Base-by-base conservation (phyloP, 192 early-diverging fungal species). In the Backusella circina region DNA sequence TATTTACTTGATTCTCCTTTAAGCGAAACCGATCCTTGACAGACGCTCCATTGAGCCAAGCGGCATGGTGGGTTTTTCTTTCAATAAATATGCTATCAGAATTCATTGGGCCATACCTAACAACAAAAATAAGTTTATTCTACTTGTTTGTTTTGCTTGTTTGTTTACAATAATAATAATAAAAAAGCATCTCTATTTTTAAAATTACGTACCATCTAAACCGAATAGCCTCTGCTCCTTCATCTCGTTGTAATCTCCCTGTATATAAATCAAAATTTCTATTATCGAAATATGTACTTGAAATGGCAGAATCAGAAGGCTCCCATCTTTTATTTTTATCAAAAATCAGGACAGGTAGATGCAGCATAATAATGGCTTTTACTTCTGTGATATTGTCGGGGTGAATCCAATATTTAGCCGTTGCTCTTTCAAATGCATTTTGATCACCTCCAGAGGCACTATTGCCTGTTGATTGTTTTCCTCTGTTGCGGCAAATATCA, bases 341-440 rank as follows among this genome's bases (percentile, higher is more conserved):
- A 82, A 95, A 97, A 38, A 98, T 86, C 35, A 98, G 87, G 35
- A 98, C 96, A 0, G 97, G 97, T 36, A 98, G 85, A 69, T 96
- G 91, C 77, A 94, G 91, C 31, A 98, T 88, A 36, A 98, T 95
- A 71, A 91, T 91, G 61, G 93, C 91, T 81, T 98, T 97, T 78
- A 98, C 93, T 81, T 97, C 96, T 79, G 94, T 94, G 44, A 98
- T 91, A 80, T 98, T 96, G 80, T 97, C 95, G 1, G 93, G 94
- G 80, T 97, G 96, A 16, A 99, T 95, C 96, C 96, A 99, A 84
- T 95, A 98, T 84, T 97, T 97, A 71, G 89, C 91, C 13, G 95
- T 95, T 68, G 90, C 88, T 66, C 96, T 87, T 36, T 96, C 93
- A 84, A 96, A 92, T n/a, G 79, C 83, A 15, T 79, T 80, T 50